These are phyloP conservation scores for Diaporthe ampelina DNA, from an alignment of 2,329 filamentous ascomycete species.

Conservation along the genomic window DNA sequence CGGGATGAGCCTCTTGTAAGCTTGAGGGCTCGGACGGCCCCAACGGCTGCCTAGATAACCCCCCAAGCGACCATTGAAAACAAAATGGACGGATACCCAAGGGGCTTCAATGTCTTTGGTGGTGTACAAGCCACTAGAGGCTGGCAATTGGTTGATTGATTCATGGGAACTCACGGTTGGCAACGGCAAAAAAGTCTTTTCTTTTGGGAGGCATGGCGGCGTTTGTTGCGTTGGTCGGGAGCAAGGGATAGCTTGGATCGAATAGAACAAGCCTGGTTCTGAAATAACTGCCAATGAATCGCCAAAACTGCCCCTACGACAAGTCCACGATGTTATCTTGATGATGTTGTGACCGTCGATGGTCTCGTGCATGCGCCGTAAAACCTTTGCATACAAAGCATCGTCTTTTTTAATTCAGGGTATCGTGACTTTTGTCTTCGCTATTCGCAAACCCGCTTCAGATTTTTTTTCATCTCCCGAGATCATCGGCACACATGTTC, in stretches of 20 bases:
- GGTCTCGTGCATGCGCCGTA: neutral
- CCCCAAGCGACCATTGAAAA: slow-evolving; percentile 16
- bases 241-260: slow-evolving; percentile 39
- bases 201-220: slow-evolving; percentile 34
- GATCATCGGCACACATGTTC: slow-evolving; percentile 41
- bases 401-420: slow-evolving; percentile 46
- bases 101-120: slow-evolving; percentile 30
- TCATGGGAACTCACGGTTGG: slow-evolving; percentile 38
- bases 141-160: slow-evolving; percentile 39
- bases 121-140: neutral
- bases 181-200: slow-evolving; percentile 36
- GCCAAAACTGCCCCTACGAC: slow-evolving; percentile 26
- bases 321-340: neutral
- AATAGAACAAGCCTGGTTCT: slow-evolving; percentile 42
- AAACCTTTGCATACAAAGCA: neutral
- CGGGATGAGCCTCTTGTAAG: slow-evolving; percentile 6
- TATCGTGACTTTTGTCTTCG: slow-evolving; percentile 54
- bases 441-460: neutral
- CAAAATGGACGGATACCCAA: slow-evolving; percentile 36
- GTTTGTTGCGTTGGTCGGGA: slow-evolving; percentile 39
- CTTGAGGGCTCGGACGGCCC: slow-evolving; percentile 17
- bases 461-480: too few species aligned
- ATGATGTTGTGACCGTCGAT: neutral
- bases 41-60: neutral
- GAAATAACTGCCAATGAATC: slow-evolving; percentile 40